A percentile compares a stretch with the other conserved stretches of the same genome.
These are phyloP conservation scores for Pontederia paniculata DNA, from an alignment of 176 grass and related monocot genomes.

Conservation along the genomic window DNA sequence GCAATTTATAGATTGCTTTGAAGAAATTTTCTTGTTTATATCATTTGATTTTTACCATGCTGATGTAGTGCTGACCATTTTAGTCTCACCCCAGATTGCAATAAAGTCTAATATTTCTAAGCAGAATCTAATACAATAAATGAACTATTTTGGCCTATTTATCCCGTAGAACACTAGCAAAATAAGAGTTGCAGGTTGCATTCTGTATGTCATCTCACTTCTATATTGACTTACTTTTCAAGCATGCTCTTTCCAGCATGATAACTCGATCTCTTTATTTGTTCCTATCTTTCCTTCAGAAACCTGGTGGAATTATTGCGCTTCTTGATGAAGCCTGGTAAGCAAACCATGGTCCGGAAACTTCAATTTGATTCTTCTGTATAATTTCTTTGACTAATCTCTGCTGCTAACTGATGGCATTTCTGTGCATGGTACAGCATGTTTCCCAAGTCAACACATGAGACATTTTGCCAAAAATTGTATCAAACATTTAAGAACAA, in stretches of 20 bases:
- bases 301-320: conserved; percentile 90
- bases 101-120: too few species aligned
- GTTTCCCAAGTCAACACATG: conserved; percentile 83
- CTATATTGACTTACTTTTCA: neutral
- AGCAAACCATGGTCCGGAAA: conserved; percentile 15
- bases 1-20: too few species aligned
- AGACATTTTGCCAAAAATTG: conserved; percentile 70
- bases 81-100: too few species aligned
- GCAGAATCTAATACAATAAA: too few species aligned
- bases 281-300: conserved; percentile 49
- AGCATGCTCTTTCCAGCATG: neutral
- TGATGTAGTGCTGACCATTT: too few species aligned
- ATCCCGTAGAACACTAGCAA: too few species aligned
- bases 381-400: conserved; percentile 6
- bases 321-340: conserved; percentile 98
- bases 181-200: too few species aligned
- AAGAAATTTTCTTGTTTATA: too few species aligned
- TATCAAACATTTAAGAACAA: conserved; percentile 77
- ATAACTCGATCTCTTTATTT: neutral
- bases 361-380: too few species aligned
- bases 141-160: too few species aligned
- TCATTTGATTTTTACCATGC: too few species aligned
- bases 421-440: conserved; percentile 33
- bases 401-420: conserved; percentile 24
- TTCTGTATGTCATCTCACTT: too few species aligned